These are phyloP conservation scores for Adansonia gregorii DNA, from an alignment of 441 rosid genomes.

Conservation along the genomic window DNA sequence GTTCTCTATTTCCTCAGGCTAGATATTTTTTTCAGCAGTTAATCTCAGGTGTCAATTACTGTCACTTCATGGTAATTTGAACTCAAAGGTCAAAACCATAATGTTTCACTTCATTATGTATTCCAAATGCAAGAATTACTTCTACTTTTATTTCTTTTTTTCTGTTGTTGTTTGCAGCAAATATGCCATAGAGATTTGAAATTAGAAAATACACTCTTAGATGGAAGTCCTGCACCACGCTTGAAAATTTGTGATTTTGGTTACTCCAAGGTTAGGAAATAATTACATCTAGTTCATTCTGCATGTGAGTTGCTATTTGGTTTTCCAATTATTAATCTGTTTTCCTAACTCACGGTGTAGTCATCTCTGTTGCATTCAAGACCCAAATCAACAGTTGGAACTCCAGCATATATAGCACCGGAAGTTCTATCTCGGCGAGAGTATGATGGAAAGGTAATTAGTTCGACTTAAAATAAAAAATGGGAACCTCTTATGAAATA, in stretches of 20 bases:
- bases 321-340: slow-evolving; percentile 21
- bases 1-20: slow-evolving; percentile 52
- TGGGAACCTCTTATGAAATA: background rate
- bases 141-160: background rate
- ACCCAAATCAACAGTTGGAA: slow-evolving; percentile 95
- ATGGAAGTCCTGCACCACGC: slow-evolving; percentile 94
- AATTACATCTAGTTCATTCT: background rate
- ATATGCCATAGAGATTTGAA: slow-evolving; percentile 52
- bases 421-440: slow-evolving; percentile 85
- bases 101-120: background rate
- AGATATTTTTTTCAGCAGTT: slow-evolving; percentile 97
- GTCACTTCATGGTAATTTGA: slow-evolving; percentile 68
- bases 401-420: slow-evolving; percentile 93
- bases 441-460: slow-evolving; percentile 83
- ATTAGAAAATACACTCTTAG: slow-evolving; percentile 76
- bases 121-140: background rate
- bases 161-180: slow-evolving; percentile 36
- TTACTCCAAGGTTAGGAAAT: slow-evolving; percentile 75
- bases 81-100: background rate
- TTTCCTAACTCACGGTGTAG: slow-evolving; percentile 38
- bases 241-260: slow-evolving; percentile 96
- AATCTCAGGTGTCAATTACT: slow-evolving; percentile 78
- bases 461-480: background rate
- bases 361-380: slow-evolving; percentile 86
- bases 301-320: background rate